Base-by-base conservation (phyloP, 2,329 filamentous ascomycete species). In the Colletotrichum brevisporum region DNA sequence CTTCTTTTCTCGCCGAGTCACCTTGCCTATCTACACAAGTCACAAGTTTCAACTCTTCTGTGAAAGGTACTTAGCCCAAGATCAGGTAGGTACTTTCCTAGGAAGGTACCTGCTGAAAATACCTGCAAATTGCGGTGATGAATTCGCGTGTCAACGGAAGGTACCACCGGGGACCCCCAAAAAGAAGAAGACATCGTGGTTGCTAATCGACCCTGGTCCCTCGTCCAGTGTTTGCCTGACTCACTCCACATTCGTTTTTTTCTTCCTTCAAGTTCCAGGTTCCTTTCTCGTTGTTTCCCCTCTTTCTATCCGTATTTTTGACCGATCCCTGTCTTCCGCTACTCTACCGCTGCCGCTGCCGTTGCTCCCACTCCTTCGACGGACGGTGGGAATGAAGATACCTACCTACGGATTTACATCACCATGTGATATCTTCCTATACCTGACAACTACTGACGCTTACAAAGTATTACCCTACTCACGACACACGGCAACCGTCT, bases 171-270 rank as follows among this genome's bases (percentile, higher is more conserved):
- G 16, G 10, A 16, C 6, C 31, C 31, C 31, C 31, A 16, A 39
- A 48, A 45, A 48, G 67, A 67, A 51, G n/a, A 51, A 59, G 24
- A 43, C 43, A 66, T 69, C 55, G 41, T 69, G 48, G 16, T 36
- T 51, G 62, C 66, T 47, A 69, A 51, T 65, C 66, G 61, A 61
- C 51, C 66, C 61, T 59, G 61, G 31, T 47, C 51, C 54, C 31
- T 10, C 66, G 31, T 43, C 41, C 15, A 43, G 16, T 58, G 31
- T 59, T 50, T 59, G 54, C 54, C 59, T 51, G 55, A 59, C 54
- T 65, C 43, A 51, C 66, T 60, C 61, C 50, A 66, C 61, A 56
- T 55, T 55, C n/a, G 55, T 55, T 53, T 58, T 58, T 48, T 53
- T 58, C 10, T 10, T 24, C 21, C 21, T 24, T 24, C 21, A 2